phyloP scores from a whole-genome alignment of 1,139 yeast genomes.

The Petasospora fabianii region DNA sequence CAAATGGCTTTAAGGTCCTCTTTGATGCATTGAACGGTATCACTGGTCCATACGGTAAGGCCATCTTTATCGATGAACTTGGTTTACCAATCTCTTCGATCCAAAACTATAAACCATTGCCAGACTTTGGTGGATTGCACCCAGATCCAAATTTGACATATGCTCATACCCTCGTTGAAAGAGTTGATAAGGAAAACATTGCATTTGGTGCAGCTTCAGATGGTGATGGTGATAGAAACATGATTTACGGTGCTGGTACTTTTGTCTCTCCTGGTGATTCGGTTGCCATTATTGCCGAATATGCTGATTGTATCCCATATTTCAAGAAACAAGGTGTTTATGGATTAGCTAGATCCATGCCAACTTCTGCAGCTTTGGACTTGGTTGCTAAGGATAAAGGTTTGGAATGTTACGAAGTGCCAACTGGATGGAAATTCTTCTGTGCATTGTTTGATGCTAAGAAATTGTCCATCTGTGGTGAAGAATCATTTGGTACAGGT shows the following conservation, averaged over 20 bases:
- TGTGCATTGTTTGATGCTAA: conserved; percentile 92
- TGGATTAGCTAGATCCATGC: conserved; percentile 98
- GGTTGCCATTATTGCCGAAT: conserved; percentile 95
- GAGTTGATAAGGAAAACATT: conserved; percentile 74
- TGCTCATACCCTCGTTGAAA: conserved; percentile 81
- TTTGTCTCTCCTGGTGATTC: conserved; percentile 99
- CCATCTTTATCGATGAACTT: conserved; percentile 78
- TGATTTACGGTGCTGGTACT: conserved; percentile 95
- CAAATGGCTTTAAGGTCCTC: conserved; percentile 57
- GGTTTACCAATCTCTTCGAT: conserved; percentile 68
- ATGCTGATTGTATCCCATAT: conserved; percentile 83
- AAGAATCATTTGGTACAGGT: conserved; percentile 97
- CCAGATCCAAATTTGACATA: conserved; percentile 98
- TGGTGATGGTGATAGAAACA: conserved; percentile 98
- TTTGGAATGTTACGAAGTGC: conserved; percentile 84
- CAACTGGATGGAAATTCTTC: conserved; percentile 99
- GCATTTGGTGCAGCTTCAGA: conserved; percentile 98
- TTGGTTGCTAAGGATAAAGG: conserved; percentile 80
- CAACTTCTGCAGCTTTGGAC: conserved; percentile 93
- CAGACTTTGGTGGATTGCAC: conserved; percentile 96
- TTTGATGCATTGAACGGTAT: conserved; percentile 95
- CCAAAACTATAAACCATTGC: conserved; percentile 75
- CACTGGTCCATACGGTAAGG: conserved; percentile 93
- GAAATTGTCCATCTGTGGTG: conserved; percentile 94
- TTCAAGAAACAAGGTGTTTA: conserved; percentile 81